These are phyloP conservation scores for Venturiaceae sp. DNA, from an alignment of 2,329 filamentous ascomycete species.

Conservation along the genomic window DNA sequence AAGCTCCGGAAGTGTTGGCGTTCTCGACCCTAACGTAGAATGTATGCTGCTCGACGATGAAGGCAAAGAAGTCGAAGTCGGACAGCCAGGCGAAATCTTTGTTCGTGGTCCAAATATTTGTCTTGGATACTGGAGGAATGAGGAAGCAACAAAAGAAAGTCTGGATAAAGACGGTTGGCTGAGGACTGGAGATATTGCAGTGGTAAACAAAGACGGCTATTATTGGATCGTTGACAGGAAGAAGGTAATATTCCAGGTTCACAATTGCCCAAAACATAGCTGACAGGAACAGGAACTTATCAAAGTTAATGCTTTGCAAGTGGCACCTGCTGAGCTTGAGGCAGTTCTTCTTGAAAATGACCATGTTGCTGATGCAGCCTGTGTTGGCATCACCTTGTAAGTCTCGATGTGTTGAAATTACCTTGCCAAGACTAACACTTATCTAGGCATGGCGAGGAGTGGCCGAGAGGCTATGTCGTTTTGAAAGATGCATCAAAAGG, in stretches of 20 bases:
- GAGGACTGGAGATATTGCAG: constrained; percentile 24
- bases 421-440: not conserved
- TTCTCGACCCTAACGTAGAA: constrained; percentile 29
- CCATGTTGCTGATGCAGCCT: constrained; percentile 45
- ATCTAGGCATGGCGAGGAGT: constrained; percentile 36
- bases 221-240: constrained; percentile 28
- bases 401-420: constrained; percentile 11
- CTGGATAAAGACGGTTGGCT: constrained; percentile 29
- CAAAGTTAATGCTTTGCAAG: constrained; percentile 31
- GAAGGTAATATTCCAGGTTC: constrained; percentile 16
- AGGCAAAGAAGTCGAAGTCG: constrained; percentile 27
- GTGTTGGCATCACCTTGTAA: constrained; percentile 42
- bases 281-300: constrained; percentile 23
- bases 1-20: constrained; percentile 28
- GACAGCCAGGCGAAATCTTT: constrained; percentile 28
- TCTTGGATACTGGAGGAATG: constrained; percentile 31
- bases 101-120: constrained; percentile 31
- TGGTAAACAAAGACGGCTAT: constrained; percentile 20
- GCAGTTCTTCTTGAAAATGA: constrained; percentile 41
- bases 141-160: constrained; percentile 26
- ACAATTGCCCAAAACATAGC: not conserved
- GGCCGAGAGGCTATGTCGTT: constrained; percentile 43
- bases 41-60: constrained; percentile 32
- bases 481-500: constrained; percentile 36
- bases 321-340: constrained; percentile 33